phyloP scores from a whole-genome alignment of 2,329 filamentous ascomycete species.

The Neurospora sp. region DNA sequence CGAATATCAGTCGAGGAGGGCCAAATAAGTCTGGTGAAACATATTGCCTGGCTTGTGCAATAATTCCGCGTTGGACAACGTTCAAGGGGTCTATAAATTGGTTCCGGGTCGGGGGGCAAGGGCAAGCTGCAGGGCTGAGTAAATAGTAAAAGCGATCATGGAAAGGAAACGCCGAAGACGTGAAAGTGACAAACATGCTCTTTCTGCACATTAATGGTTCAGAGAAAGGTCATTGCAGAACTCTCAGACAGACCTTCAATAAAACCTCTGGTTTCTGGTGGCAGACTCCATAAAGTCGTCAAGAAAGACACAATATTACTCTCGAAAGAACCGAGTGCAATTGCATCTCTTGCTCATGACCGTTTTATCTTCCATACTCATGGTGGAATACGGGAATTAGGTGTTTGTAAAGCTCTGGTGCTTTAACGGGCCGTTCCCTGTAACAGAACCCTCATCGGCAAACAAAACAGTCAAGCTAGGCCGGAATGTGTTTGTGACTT shows the following conservation, averaged over 20 bases:
- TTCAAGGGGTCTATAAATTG: neutral
- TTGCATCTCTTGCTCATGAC: neutral
- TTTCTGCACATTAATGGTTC: neutral
- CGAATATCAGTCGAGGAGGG: neutral
- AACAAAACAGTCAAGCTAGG: neutral
- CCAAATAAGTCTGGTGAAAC: neutral
- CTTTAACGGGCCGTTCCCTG: neutral
- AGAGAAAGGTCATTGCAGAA: neutral
- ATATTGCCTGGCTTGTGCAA: neutral
- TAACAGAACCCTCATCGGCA: neutral
- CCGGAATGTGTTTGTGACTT: neutral
- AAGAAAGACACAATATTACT: neutral
- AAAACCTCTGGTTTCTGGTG: neutral
- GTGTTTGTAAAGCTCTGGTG: neutral
- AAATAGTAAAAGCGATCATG: neutral
- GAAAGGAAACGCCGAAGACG: neutral
- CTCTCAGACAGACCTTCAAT: neutral
- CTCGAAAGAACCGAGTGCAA: neutral
- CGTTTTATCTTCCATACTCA: neutral
- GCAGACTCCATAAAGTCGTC: neutral
- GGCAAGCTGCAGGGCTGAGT: neutral
- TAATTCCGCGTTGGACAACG: neutral
- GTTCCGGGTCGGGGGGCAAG: neutral
- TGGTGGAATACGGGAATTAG: neutral
- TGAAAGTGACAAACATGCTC: neutral